Conservation (phyloP, 257 asterid species). For the Eucommia ulmoides region DNA sequence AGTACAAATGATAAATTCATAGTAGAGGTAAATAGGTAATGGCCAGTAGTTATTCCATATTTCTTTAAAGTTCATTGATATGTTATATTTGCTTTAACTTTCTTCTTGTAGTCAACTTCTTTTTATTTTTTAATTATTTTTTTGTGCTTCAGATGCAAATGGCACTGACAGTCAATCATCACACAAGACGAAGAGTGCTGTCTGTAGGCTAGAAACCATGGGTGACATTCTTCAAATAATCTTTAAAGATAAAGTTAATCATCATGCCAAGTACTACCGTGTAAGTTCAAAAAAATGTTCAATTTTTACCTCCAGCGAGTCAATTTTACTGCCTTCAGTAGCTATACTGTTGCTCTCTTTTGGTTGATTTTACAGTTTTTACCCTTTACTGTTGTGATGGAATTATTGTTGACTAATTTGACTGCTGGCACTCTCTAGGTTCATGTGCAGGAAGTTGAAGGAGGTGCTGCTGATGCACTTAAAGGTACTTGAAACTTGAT, state of each 20-base stretch:
- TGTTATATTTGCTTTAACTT: too few relatives aligned
- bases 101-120: constrained; percentile 6
- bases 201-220: constrained; percentile 72
- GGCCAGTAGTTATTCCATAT: too few relatives aligned
- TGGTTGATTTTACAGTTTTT: too few relatives aligned
- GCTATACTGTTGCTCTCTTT: background rate
- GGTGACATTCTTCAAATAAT: constrained; percentile 64
- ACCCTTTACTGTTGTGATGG: constrained; percentile 5
- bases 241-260: constrained; percentile 46
- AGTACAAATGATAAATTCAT: too few relatives aligned
- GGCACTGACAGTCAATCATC: constrained; percentile 43
- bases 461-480: constrained; percentile 36
- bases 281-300: constrained; percentile 32
- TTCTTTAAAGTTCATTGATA: too few relatives aligned
- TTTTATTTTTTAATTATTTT: too few relatives aligned
- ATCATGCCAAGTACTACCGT: constrained; percentile 81
- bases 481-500: constrained; percentile 73
- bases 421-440: constrained; percentile 33
- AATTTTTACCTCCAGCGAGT: background rate
- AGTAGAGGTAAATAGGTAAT: too few relatives aligned
- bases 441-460: constrained; percentile 80
- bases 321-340: constrained; percentile 5
- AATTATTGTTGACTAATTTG: constrained; percentile 12
- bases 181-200: constrained; percentile 39
- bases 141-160: constrained; percentile 40